Conservation (phyloP, 2,329 filamentous ascomycete species). For the Pseudocercospora fuligena region DNA sequence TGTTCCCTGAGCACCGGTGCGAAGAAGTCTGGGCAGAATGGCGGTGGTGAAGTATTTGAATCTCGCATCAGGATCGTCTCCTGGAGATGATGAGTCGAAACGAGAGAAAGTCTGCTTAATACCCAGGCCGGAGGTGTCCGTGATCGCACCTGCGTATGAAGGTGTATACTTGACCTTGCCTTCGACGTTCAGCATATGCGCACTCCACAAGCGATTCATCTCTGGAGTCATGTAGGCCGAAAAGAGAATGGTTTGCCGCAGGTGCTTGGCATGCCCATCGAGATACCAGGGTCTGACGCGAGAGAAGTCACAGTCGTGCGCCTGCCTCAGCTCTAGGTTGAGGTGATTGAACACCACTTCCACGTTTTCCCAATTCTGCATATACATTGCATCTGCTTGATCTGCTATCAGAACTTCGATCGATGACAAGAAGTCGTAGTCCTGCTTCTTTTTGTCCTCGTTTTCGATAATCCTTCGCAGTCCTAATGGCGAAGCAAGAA, state of each 20-base stretch:
- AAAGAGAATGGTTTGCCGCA: constrained; percentile 84
- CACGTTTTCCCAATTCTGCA: constrained; percentile 99
- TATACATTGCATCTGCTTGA: constrained; percentile 88
- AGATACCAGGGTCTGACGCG: constrained; percentile 91
- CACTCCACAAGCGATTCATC: constrained; percentile 77
- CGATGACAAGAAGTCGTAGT: constrained; percentile 90
- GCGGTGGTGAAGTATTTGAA: constrained; percentile 90
- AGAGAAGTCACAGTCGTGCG: constrained; percentile 91
- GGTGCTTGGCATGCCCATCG: constrained; percentile 78
- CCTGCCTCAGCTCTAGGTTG: constrained; percentile 79
- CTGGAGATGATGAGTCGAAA: constrained; percentile 72
- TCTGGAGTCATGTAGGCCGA: constrained; percentile 87
- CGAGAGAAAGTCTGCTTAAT: constrained; percentile 88
- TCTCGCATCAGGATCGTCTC: constrained; percentile 80
- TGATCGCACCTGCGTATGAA: constrained; percentile 71
- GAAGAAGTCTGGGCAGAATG: constrained; percentile 74
- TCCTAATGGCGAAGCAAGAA: constrained; percentile 87
- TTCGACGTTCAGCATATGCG: constrained; percentile 77
- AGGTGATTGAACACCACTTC: constrained; percentile 90
- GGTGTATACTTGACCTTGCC: constrained; percentile 76
- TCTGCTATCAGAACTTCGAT: constrained; percentile 90
- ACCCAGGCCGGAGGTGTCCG: constrained; percentile 58
- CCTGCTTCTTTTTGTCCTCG: constrained; percentile 70
- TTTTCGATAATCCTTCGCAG: constrained; percentile 89
- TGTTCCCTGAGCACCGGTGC: constrained; percentile 65